Evolutionary conservation across 2,329 filamentous ascomycete genomes (phyloP), one percentile per base, ranked within the genome.

Genomic region (Penicillium sp.): DNA sequence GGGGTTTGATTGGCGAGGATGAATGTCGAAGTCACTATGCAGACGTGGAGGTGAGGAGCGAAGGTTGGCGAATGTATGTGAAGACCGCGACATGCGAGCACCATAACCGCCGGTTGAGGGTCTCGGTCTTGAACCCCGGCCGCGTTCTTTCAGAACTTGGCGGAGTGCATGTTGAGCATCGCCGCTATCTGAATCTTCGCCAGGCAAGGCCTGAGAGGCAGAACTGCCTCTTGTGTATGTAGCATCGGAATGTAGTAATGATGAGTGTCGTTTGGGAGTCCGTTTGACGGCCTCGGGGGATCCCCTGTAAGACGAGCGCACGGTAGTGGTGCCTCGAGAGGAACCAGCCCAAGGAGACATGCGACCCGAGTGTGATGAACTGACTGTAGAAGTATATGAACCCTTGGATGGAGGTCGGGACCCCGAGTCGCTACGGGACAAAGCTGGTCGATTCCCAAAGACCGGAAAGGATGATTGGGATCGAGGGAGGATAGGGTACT

Each of bases 101-200:
- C 58, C 66, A 63, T 69, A 72, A 40, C 67, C 60, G 33, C 69
- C 62, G 3, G 63, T 64, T 4, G 69, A 63, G 7, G 67, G 66
- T 33, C 66, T 31, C 10, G 21, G 19, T 8, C 26, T 54, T 6
- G 64, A 51, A 14, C 64, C 63, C 11, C 68, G 61, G 26, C 66
- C 63, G 39, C 68, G 68, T 9, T 67, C 69, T 54, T 73, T 72
- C 16, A 79, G 68, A 3, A 80, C 73, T 54, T 79, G 74, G 31
- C 77, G 75, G 28, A 80, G 66, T 6, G 77, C 78, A 61, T 78
- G 73, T 55, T 79, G 76, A 18, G 78, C 78, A 66, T 79, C 69
- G 14, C 74, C 73, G 18, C 66, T 69, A 19, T 72, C 68, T 10
- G 69, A 67, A 1, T 70, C 66, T 1, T 64, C 57, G 8, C 67